Percentiles rank a stretch among this genome's conserved stretches.
These are phyloP conservation scores for Skeletonema potamos DNA, from an alignment of 108 stramenopile genomes.

Conservation along the genomic window DNA sequence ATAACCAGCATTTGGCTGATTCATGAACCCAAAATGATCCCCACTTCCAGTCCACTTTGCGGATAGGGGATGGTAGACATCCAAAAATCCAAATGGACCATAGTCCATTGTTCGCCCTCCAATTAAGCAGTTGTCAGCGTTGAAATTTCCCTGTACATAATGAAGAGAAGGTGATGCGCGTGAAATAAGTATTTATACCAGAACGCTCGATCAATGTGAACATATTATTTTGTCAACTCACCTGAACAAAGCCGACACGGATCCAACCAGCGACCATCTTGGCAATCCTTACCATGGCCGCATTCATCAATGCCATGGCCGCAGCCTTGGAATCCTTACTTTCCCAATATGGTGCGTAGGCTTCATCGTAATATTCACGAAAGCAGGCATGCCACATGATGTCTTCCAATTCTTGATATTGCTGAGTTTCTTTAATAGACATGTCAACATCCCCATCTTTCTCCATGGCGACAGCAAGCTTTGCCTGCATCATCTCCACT, in stretches of 20 bases:
- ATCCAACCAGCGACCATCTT: slow-evolving; percentile 84
- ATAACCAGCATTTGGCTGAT: slow-evolving; percentile 83
- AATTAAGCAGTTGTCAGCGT: slow-evolving; percentile 91
- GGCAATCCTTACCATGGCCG: slow-evolving; percentile 54
- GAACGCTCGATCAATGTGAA: no score
- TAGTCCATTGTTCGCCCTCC: slow-evolving; percentile 79
- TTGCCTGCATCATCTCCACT: slow-evolving; percentile 26
- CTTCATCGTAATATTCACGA: slow-evolving; percentile 68
- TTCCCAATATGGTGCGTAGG: slow-evolving; percentile 59
- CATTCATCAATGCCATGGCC: slow-evolving; percentile 55
- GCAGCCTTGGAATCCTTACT: slow-evolving; percentile 54
- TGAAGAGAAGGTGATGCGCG: no score
- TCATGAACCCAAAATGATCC: slow-evolving; percentile 89
- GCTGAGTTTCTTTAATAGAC: slow-evolving; percentile 30
- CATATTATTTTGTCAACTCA: no score
- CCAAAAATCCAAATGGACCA: slow-evolving; percentile 95
- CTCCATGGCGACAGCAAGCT: neutral
- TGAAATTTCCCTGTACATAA: slow-evolving; percentile 85
- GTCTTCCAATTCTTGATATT: slow-evolving; percentile 73
- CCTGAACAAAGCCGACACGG: slow-evolving; percentile 93
- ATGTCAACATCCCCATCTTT: slow-evolving; percentile 12
- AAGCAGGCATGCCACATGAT: slow-evolving; percentile 84
- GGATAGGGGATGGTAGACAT: slow-evolving; percentile 79
- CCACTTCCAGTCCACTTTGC: slow-evolving; percentile 87
- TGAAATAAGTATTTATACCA: no score